Evolutionary conservation across 371 early-diverging fungal species (phyloP).

Genomic region (Mortierella sp.): DNA sequence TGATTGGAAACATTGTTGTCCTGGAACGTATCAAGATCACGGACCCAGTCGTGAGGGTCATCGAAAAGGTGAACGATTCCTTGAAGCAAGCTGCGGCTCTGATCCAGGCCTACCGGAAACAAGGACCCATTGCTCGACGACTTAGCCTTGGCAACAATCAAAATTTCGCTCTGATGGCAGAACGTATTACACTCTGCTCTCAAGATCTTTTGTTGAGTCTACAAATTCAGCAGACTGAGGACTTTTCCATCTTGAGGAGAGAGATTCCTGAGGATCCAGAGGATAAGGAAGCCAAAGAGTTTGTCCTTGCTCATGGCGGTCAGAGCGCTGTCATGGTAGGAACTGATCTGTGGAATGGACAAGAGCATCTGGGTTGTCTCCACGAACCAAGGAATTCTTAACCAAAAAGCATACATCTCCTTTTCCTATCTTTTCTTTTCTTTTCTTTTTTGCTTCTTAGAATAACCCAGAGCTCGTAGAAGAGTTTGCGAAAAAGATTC

Average conservation of each 20-base stretch:
- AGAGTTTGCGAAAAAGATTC: conserved; percentile 56
- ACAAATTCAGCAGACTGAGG: conserved; percentile 61
- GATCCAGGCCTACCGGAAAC: conserved; percentile 59
- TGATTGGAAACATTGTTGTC: conserved; percentile 56
- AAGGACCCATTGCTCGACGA: conserved; percentile 58
- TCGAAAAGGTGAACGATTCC: conserved; percentile 48
- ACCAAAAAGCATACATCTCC: too few relatives aligned
- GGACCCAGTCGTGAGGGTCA: conserved; percentile 46
- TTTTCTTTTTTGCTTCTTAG: conserved; percentile 14
- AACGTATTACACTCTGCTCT: conserved; percentile 45
- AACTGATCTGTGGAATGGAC: too few relatives aligned
- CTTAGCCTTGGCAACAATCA: conserved; percentile 58
- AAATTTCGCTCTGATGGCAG: conserved; percentile 52
- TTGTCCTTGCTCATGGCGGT: conserved; percentile 53
- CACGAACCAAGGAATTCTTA: too few relatives aligned
- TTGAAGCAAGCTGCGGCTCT: conserved; percentile 54
- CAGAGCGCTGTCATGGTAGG: conserved; percentile 46
- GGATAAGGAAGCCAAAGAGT: conserved; percentile 55
- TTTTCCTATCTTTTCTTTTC: background rate
- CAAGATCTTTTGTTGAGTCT: conserved; percentile 60
- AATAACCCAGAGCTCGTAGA: conserved; percentile 54
- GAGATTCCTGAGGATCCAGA: conserved; percentile 49
- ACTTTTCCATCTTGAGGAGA: conserved; percentile 53
- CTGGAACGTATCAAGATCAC: conserved; percentile 47
- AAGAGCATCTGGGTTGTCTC: too few relatives aligned